Evolutionary conservation across 805 yeast species (phyloP).

Genomic region (Candida parachauliodes): DNA sequence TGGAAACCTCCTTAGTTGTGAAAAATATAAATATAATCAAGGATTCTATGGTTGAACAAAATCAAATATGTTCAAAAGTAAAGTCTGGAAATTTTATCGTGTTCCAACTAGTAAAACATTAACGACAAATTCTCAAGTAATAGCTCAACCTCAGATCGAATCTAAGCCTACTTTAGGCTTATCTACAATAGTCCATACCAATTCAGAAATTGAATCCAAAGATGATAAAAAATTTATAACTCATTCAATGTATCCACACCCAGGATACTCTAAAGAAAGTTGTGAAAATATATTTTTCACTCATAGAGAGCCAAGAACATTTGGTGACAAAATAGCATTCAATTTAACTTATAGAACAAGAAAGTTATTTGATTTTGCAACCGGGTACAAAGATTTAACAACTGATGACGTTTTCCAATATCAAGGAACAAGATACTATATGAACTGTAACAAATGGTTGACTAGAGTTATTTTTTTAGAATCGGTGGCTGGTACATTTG

Average conservation of each 20-base stretch:
- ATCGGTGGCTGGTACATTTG: conserved; percentile 77
- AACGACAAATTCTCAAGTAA: too few relatives aligned
- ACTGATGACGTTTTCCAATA: conserved; percentile 24
- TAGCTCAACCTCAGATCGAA: conserved; percentile 1
- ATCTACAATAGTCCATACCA: conserved; percentile 22
- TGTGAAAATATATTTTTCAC: conserved; percentile 40
- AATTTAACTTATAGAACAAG: conserved; percentile 44
- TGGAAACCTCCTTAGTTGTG: too few relatives aligned
- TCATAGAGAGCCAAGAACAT: conserved; percentile 47
- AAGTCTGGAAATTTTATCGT: too few relatives aligned
- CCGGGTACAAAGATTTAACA: conserved; percentile 61
- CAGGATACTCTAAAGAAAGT: conserved; percentile 26
- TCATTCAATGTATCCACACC: conserved; percentile 40
- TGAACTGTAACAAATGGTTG: conserved; percentile 66
- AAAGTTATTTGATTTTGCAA: conserved; percentile 52
- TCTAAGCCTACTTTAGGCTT: conserved; percentile 16
- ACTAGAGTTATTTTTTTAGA: conserved; percentile 61
- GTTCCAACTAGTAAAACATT: not conserved
- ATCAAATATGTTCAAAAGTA: too few relatives aligned
- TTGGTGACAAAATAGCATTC: conserved; percentile 52
- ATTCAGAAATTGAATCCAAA: conserved; percentile 19
- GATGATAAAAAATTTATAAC: conserved; percentile 35
- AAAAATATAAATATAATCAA: not conserved
- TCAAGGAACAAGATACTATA: conserved; percentile 40
- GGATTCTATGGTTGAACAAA: too few relatives aligned